These are phyloP conservation scores for Chalaropsis ovoidea DNA, from an alignment of 2,329 filamentous ascomycete genomes.

Conservation along the genomic window DNA sequence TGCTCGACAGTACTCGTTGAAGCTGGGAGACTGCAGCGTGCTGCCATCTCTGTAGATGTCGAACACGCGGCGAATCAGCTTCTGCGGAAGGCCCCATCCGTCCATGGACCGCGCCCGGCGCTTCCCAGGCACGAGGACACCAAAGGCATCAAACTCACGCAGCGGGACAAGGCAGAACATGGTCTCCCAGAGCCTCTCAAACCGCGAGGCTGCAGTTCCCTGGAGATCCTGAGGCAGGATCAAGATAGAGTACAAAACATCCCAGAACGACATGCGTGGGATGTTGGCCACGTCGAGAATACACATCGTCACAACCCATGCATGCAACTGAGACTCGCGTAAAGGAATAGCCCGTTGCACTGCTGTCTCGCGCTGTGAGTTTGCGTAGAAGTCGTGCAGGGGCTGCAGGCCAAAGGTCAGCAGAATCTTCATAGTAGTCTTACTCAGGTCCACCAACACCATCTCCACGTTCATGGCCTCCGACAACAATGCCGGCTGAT, in stretches of 20 bases:
- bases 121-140: slow-evolving; percentile 37
- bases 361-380: slow-evolving; percentile 38
- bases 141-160: slow-evolving; percentile 47
- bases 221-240: slow-evolving; percentile 32
- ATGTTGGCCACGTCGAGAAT: slow-evolving; percentile 43
- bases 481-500: slow-evolving; percentile 30
- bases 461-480: slow-evolving; percentile 41
- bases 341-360: slow-evolving; percentile 45
- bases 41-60: slow-evolving; percentile 46
- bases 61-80: slow-evolving; percentile 47
- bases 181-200: slow-evolving; percentile 49
- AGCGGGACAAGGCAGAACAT: slow-evolving; percentile 54
- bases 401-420: slow-evolving; percentile 36
- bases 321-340: slow-evolving; percentile 39
- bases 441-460: slow-evolving; percentile 38
- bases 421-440: slow-evolving; percentile 35
- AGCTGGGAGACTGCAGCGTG: slow-evolving; percentile 46
- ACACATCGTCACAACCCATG: slow-evolving; percentile 51
- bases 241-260: slow-evolving; percentile 41
- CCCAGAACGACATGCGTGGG: slow-evolving; percentile 50
- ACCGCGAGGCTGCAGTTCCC: slow-evolving; percentile 35
- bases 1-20: slow-evolving; percentile 55
- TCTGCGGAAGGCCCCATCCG: slow-evolving; percentile 52
- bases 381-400: slow-evolving; percentile 40
- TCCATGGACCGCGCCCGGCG: slow-evolving; percentile 35